These are phyloP conservation scores for Nannochloris sp. DNA, from an alignment of 139 green algal genomes.

Conservation along the genomic window DNA sequence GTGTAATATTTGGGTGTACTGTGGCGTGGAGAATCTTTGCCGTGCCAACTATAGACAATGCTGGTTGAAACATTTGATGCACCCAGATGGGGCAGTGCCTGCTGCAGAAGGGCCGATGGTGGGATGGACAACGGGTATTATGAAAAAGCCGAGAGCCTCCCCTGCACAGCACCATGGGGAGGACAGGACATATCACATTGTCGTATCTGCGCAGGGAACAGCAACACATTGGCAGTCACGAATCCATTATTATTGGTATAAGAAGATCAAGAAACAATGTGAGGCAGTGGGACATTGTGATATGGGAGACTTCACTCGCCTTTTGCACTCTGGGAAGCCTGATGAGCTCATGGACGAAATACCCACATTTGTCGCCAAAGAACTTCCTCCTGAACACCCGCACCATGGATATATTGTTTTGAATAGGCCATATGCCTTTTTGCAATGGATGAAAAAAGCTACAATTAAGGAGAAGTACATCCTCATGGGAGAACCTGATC, in stretches of 20 bases:
- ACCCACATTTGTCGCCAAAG: constrained; percentile 84
- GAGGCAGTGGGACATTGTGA: constrained; percentile 43
- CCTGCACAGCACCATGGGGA: neutral
- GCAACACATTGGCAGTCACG: constrained; percentile 77
- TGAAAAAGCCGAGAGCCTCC: constrained; percentile 9
- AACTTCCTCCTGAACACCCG: constrained; percentile 61
- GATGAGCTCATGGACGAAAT: constrained; percentile 96
- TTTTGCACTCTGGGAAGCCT: constrained; percentile 78
- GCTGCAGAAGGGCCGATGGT: constrained; percentile 42
- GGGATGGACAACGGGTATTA: constrained; percentile 65
- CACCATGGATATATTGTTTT: constrained; percentile 88
- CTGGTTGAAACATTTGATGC: constrained; percentile 82
- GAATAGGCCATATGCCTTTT: constrained; percentile 86
- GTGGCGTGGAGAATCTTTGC: constrained; percentile 49
- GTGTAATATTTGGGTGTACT: constrained; percentile 85
- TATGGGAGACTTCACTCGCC: constrained; percentile 90
- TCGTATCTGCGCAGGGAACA: constrained; percentile 67
- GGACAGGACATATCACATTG: constrained; percentile 59
- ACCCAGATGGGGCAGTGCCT: constrained; percentile 46
- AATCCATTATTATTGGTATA: constrained; percentile 76
- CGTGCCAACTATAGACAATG: constrained; percentile 45
- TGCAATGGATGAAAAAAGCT: constrained; percentile 72
- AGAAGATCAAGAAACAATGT: constrained; percentile 68
- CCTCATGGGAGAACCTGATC: constrained; percentile 95
- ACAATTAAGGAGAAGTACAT: constrained; percentile 82